Conservation (phyloP, 2,329 filamentous ascomycete species). For the Monosporascus ibericus region DNA sequence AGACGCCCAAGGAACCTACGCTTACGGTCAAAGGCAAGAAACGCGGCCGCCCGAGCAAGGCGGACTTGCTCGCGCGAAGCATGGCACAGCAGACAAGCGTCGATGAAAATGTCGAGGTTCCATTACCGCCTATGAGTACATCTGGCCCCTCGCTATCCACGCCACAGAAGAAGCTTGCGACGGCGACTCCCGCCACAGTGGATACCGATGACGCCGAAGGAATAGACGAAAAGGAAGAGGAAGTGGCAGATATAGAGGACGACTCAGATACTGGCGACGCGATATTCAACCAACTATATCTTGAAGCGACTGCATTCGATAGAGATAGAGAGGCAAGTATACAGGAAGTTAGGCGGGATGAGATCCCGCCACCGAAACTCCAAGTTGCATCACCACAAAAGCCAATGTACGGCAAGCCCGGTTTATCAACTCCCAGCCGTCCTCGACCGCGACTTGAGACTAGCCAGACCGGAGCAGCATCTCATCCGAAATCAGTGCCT, state of each 20-base stretch:
- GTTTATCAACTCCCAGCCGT: not conserved
- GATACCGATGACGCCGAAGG: slow-evolving; percentile 10
- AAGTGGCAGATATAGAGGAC: slow-evolving; percentile 10
- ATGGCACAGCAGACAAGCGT: slow-evolving; percentile 16
- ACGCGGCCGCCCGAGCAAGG: slow-evolving; percentile 23
- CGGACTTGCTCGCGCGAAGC: slow-evolving; percentile 16
- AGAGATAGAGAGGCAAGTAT: not conserved
- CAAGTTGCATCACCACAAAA: not conserved
- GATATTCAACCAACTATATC: slow-evolving; percentile 23
- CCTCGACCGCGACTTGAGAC: not conserved
- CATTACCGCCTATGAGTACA: slow-evolving; percentile 20
- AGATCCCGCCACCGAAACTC: not conserved
- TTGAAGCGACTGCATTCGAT: slow-evolving; percentile 7
- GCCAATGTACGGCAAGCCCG: not conserved
- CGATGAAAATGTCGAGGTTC: slow-evolving; percentile 18
- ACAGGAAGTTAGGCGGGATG: not conserved
- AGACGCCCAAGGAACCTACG: slow-evolving; percentile 2
- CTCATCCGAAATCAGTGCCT: not conserved
- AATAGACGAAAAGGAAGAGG: slow-evolving; percentile 12
- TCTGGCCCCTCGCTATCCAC: slow-evolving; percentile 34
- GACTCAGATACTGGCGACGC: slow-evolving; percentile 20
- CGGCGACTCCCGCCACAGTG: slow-evolving; percentile 1
- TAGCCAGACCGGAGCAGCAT: not conserved
- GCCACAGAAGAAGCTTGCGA: slow-evolving; percentile 26
- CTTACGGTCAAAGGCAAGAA: slow-evolving; percentile 7